A percentile compares a stretch with the other conserved stretches of the same genome.
phyloP scores from a whole-genome alignment of 169 alveolate species.

The Babesia bovis region DNA sequence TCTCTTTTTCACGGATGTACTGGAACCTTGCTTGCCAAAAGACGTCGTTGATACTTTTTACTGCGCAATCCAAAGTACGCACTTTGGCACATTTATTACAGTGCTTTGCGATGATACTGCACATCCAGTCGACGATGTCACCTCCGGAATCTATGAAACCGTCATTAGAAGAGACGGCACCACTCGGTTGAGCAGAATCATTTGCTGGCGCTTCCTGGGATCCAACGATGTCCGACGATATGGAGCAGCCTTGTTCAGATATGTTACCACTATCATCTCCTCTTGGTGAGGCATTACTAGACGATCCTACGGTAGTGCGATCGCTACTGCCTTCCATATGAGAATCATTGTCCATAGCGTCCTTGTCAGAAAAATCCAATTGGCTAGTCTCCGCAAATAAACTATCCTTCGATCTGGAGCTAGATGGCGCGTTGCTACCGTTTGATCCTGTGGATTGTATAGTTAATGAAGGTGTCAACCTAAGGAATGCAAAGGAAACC shows the following conservation, averaged over 20 bases:
- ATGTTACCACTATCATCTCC: not conserved
- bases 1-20: constrained; percentile 76
- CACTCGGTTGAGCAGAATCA: not conserved
- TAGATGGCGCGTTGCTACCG: not conserved
- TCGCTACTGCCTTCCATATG: not conserved
- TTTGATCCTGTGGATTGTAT: not conserved
- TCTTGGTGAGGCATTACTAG: not conserved
- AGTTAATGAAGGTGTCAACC: constrained; percentile 14
- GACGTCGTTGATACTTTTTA: constrained; percentile 43
- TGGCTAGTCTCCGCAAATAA: not conserved
- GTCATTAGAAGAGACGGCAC: not conserved
- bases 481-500: constrained; percentile 48
- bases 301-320: not conserved
- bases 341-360: not conserved
- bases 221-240: not conserved
- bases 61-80: constrained; percentile 47
- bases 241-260: not conserved
- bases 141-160: not conserved
- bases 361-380: not conserved
- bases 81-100: constrained; percentile 20
- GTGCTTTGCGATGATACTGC: not conserved
- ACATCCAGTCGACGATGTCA: constrained; percentile 17
- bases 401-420: not conserved
- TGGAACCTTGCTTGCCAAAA: constrained; percentile 60
- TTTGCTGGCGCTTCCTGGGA: not conserved